Evolutionary conservation across 2,329 filamentous ascomycete species (phyloP).

Genomic region (Curvularia eragrostidis): DNA sequence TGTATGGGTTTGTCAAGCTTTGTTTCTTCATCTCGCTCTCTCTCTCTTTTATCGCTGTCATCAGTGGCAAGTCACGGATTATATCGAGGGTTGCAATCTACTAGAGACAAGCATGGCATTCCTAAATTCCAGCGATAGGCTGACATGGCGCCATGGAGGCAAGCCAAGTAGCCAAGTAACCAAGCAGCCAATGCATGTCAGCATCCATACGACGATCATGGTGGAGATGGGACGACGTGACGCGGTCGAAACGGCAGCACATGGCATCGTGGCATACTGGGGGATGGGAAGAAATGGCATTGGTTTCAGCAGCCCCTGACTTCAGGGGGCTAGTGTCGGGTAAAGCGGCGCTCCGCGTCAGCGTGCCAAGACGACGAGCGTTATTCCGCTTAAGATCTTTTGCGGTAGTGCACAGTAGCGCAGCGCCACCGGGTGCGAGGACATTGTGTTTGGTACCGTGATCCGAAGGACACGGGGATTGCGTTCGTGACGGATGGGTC

Average conservation of each 20-base stretch:
- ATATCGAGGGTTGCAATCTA: neutral
- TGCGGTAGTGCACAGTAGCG: conserved; percentile 9
- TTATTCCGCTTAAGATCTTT: conserved; percentile 16
- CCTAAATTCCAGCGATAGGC: neutral
- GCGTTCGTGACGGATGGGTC: neutral
- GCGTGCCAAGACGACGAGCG: conserved; percentile 19
- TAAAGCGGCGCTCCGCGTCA: conserved; percentile 23
- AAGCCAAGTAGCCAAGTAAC: neutral
- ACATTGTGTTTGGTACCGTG: conserved; percentile 2
- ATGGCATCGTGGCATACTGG: neutral
- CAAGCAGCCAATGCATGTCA: neutral
- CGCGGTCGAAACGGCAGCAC: neutral
- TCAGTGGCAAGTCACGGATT: neutral
- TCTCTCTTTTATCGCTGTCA: neutral
- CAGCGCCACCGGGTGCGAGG: neutral
- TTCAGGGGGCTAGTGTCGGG: conserved; percentile 14
- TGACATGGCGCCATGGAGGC: neutral
- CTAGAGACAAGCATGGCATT: neutral
- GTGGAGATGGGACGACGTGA: neutral
- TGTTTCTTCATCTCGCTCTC: neutral
- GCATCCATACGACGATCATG: neutral
- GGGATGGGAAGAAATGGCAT: neutral
- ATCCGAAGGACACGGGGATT: conserved; percentile 5
- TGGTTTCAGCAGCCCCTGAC: conserved; percentile 9
- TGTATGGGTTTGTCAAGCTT: neutral